These are phyloP conservation scores for Infundibulicybe gibba DNA, from an alignment of 768 basidiomycete species.

Conservation along the genomic window DNA sequence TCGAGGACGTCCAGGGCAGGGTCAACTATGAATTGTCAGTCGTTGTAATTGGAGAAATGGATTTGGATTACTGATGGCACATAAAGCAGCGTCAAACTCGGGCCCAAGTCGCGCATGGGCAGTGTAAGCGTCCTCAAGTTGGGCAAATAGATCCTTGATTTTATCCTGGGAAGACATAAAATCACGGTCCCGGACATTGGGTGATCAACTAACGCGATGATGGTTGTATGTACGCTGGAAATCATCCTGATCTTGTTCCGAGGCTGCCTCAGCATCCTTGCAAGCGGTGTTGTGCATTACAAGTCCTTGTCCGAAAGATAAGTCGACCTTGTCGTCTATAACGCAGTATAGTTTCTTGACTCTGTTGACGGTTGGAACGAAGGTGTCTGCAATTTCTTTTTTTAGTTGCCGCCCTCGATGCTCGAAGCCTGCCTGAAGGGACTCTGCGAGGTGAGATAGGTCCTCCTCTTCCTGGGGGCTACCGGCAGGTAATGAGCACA, in stretches of 20 bases:
- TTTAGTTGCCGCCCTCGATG: slow-evolving; percentile 31
- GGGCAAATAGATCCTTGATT: slow-evolving; percentile 34
- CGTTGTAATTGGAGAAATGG: slow-evolving; percentile 3
- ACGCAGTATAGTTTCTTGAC: slow-evolving; percentile 35
- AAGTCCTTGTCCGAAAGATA: slow-evolving; percentile 36
- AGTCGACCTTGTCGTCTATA: slow-evolving; percentile 35
- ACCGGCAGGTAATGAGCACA: slow-evolving; percentile 3
- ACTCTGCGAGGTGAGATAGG: slow-evolving; percentile 31
- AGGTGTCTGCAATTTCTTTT: slow-evolving; percentile 35
- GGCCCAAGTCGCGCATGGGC: slow-evolving; percentile 49
- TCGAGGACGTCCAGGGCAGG: slow-evolving; percentile 37
- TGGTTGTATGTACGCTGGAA: slow-evolving; percentile 18
- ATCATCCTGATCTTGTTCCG: slow-evolving; percentile 39
- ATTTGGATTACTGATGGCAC: slow-evolving; percentile 40
- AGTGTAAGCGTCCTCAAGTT: slow-evolving; percentile 46
- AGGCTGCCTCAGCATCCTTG: slow-evolving; percentile 45
- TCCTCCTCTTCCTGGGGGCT: slow-evolving; percentile 26
- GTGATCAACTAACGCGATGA: slow-evolving; percentile 16
- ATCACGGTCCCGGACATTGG: slow-evolving; percentile 37
- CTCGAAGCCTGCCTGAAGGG: slow-evolving; percentile 38
- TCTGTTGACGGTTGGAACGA: slow-evolving; percentile 46
- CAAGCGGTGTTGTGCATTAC: slow-evolving; percentile 52
- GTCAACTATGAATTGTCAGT: slow-evolving; percentile 29
- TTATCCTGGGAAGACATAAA: slow-evolving; percentile 29
- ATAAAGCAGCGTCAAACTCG: slow-evolving; percentile 38